Conservation (phyloP, 179 eudicot genomes). For the Patellifolia procumbens region DNA sequence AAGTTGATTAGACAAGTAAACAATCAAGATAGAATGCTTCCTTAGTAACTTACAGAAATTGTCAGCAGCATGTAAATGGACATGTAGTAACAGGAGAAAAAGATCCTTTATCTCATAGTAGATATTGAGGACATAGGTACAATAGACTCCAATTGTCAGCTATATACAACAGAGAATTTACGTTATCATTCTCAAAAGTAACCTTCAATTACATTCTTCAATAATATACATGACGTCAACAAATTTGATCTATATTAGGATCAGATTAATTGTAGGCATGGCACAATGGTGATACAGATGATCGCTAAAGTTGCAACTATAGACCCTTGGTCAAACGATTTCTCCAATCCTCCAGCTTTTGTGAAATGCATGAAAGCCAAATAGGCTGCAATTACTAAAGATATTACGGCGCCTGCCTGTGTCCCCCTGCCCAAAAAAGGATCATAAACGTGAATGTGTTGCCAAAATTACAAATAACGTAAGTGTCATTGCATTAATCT, state of each 20-base stretch:
- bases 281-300: conserved; percentile 49
- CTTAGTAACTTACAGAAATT: neutral
- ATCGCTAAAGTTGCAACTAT: conserved; percentile 71
- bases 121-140: neutral
- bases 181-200: conserved; percentile 1
- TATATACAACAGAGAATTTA: conserved; percentile 17
- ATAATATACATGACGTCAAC: conserved; percentile 15
- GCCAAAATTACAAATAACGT: conserved; percentile 1
- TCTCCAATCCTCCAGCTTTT: conserved; percentile 65
- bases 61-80: neutral
- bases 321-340: conserved; percentile 74
- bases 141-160: neutral
- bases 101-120: neutral
- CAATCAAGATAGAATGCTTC: neutral
- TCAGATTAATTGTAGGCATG: conserved; percentile 62
- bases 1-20: neutral
- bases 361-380: conserved; percentile 84
- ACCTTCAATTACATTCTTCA: conserved; percentile 5
- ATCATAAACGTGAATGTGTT: conserved; percentile 10
- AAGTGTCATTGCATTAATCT: neutral
- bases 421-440: conserved; percentile 55
- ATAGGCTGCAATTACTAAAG: conserved; percentile 65
- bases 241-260: conserved; percentile 11
- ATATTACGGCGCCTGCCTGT: conserved; percentile 64
- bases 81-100: neutral